A percentile compares a stretch with the other conserved stretches of the same genome.
These are phyloP conservation scores for Emmonsia crescens DNA, from an alignment of 2,329 filamentous ascomycete genomes.

Conservation along the genomic window DNA sequence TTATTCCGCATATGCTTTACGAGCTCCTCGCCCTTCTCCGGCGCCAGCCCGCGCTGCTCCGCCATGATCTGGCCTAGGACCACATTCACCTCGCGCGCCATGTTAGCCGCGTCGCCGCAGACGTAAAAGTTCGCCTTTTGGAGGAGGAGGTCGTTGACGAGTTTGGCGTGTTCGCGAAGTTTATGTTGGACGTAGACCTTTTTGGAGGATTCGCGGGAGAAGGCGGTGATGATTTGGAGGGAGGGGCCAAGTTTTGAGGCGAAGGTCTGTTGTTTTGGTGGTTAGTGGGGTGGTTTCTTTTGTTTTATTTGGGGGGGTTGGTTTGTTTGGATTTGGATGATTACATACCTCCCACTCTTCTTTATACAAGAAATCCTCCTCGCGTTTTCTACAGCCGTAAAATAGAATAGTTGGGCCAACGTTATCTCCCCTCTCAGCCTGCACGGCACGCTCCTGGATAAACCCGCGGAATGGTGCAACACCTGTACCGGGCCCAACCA, in stretches of 20 bases:
- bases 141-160: constrained; percentile 77
- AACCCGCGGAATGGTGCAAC: constrained; percentile 91
- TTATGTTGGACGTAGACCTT: constrained; percentile 98
- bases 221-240: constrained; percentile 84
- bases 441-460: constrained; percentile 81
- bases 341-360: constrained; percentile 79
- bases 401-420: constrained; percentile 86
- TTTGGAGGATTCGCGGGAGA: constrained; percentile 75
- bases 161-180: constrained; percentile 68
- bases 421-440: constrained; percentile 65
- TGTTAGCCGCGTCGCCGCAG: constrained; percentile 93
- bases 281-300: neutral
- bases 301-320: neutral
- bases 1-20: constrained; percentile 93
- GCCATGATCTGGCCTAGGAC: constrained; percentile 80
- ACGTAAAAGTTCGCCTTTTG: constrained; percentile 92
- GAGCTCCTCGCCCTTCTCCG: constrained; percentile 85
- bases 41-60: constrained; percentile 67
- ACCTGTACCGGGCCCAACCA: constrained; percentile 92
- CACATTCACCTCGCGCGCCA: constrained; percentile 86
- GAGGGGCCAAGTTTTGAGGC: constrained; percentile 74
- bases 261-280: constrained; percentile 53
- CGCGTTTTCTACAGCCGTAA: constrained; percentile 79
- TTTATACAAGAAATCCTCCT: constrained; percentile 88
- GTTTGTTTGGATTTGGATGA: neutral